Conservation (phyloP, 108 stramenopile species). For the Skeletonema potamos region DNA sequence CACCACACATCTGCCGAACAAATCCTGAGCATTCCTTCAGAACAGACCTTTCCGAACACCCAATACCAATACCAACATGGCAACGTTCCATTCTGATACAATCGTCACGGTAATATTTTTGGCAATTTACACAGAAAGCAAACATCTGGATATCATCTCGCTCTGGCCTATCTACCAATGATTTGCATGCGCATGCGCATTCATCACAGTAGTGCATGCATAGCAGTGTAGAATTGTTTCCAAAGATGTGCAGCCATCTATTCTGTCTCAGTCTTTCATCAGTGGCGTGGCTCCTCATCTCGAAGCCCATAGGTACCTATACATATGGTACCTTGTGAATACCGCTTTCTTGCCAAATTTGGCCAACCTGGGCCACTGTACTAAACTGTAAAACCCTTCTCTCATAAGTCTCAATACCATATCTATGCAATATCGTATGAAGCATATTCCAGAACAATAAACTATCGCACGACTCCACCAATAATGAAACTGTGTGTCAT, state of each 20-base stretch:
- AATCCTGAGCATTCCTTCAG: background rate
- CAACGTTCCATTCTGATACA: background rate
- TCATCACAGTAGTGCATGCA: background rate
- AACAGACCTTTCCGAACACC: background rate
- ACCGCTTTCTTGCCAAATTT: no score
- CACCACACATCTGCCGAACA: background rate
- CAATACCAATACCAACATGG: background rate
- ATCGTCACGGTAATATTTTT: background rate
- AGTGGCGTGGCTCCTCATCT: no score
- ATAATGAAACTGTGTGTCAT: no score
- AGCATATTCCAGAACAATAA: no score
- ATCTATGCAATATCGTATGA: no score
- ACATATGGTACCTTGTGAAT: no score
- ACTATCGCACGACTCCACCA: no score
- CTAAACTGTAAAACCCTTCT: no score
- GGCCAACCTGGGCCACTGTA: no score
- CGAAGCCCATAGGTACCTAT: no score
- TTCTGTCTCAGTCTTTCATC: no score
- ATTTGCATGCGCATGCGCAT: background rate
- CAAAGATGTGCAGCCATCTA: background rate
- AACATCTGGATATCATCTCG: background rate
- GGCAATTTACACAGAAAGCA: background rate
- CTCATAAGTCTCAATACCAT: no score
- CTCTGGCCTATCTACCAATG: background rate
- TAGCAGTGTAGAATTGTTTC: background rate